These are phyloP conservation scores for Chaetomiaceae sp. DNA, from an alignment of 2,329 filamentous ascomycete species.

Conservation along the genomic window DNA sequence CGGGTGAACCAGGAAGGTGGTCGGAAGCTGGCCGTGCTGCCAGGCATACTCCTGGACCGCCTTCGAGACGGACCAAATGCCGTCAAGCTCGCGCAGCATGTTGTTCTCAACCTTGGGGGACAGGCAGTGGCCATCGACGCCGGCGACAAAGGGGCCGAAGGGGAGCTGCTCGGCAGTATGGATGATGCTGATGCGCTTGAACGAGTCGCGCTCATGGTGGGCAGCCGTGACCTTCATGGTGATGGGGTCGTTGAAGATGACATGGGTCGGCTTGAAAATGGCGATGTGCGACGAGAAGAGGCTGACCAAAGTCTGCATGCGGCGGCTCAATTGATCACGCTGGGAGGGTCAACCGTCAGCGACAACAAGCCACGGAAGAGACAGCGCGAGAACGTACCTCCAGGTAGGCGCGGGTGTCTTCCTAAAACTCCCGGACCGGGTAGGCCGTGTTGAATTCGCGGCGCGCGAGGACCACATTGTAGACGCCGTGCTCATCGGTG, in stretches of 20 bases:
- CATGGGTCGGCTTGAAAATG: conserved; percentile 23
- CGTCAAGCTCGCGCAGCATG: conserved; percentile 23
- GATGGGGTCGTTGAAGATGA: conserved; percentile 27
- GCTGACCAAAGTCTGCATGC: conserved; percentile 16
- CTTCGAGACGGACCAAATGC: conserved; percentile 25
- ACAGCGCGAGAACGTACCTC: conserved; percentile 14
- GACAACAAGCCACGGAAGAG: neutral
- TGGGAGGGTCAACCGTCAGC: neutral
- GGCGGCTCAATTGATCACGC: conserved; percentile 10
- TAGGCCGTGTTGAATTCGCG: conserved; percentile 19
- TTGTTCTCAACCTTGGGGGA: conserved; percentile 19
- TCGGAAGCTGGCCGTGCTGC: conserved; percentile 22
- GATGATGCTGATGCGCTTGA: conserved; percentile 25
- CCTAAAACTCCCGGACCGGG: conserved; percentile 22
- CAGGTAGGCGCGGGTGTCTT: conserved; percentile 22
- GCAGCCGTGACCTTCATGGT: conserved; percentile 25
- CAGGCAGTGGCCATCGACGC: conserved; percentile 24
- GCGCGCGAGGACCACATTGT: conserved; percentile 23
- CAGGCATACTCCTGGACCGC: conserved; percentile 25
- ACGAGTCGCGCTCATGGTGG: conserved; percentile 7
- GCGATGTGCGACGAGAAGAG: conserved; percentile 19
- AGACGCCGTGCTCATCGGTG: conserved; percentile 20
- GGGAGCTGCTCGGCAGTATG: conserved; percentile 28
- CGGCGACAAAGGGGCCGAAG: conserved; percentile 24
- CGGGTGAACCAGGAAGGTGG: conserved; percentile 25